Percentiles rank a stretch among this genome's conserved stretches.
Evolutionary conservation across 352 stramenopile genomes (phyloP).

Genomic region (Phytopythium ostracodes): DNA sequence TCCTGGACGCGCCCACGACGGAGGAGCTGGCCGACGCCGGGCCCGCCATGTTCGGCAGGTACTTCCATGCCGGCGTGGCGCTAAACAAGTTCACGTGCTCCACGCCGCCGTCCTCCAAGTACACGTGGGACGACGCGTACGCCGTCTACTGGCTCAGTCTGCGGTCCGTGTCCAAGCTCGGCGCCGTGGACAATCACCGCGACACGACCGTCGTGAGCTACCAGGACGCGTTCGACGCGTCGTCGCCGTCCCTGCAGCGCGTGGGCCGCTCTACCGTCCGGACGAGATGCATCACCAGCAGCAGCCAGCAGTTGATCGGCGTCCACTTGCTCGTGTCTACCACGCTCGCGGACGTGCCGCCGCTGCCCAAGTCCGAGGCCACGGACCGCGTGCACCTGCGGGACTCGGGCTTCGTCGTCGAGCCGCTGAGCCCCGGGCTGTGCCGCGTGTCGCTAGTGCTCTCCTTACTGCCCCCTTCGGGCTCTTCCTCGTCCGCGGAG

Average conservation of each 20-base stretch:
- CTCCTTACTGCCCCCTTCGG: conserved; percentile 35
- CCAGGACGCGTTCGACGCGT: conserved; percentile 45
- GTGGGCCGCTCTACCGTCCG: neutral
- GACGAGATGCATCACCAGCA: neutral
- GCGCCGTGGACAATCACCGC: conserved; percentile 30
- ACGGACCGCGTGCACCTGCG: conserved; percentile 33
- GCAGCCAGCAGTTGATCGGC: conserved; percentile 22
- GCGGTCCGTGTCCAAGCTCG: conserved; percentile 29
- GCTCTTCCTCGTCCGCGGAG: conserved; percentile 6
- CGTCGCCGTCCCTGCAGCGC: neutral
- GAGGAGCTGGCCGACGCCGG: conserved; percentile 43
- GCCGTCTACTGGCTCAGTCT: conserved; percentile 64
- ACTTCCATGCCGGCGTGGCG: conserved; percentile 41
- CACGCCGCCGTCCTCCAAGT: conserved; percentile 19
- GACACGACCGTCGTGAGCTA: conserved; percentile 68
- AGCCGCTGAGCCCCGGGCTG: conserved; percentile 31
- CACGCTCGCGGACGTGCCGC: conserved; percentile 34
- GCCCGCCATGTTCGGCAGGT: conserved; percentile 48
- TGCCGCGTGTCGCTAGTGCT: conserved; percentile 32
- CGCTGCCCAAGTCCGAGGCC: conserved; percentile 25
- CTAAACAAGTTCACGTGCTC: conserved; percentile 60
- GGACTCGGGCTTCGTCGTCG: conserved; percentile 58
- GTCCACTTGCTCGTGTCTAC: conserved; percentile 34
- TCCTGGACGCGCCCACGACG: conserved; percentile 39
- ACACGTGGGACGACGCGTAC: conserved; percentile 46